phyloP scores from a whole-genome alignment of 805 yeast genomes.

The Wickerhamiella domercqiae region DNA sequence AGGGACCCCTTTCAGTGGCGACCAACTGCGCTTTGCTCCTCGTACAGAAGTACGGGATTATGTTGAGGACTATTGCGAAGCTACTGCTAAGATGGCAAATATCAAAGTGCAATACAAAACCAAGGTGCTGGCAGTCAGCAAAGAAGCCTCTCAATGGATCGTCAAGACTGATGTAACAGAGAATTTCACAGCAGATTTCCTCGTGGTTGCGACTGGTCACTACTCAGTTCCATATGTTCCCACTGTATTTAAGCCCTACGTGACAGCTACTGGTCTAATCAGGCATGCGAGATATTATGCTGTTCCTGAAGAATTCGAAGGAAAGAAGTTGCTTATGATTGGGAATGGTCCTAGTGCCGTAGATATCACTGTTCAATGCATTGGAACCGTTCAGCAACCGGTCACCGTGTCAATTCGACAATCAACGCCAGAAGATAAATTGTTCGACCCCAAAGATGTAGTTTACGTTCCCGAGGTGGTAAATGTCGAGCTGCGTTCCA shows the following conservation, averaged over 20 bases:
- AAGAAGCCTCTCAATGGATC: constrained; percentile 30
- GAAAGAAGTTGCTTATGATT: constrained; percentile 40
- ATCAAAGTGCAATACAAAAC: constrained; percentile 30
- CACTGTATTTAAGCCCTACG: constrained; percentile 32
- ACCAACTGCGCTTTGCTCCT: constrained; percentile 38
- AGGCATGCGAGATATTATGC: constrained; percentile 51
- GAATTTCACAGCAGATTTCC: constrained; percentile 34
- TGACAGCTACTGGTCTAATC: constrained; percentile 33
- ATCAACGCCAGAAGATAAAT: constrained; percentile 25
- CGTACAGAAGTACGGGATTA: constrained; percentile 48
- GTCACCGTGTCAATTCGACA: constrained; percentile 37
- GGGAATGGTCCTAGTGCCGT: constrained; percentile 70
- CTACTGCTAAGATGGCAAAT: constrained; percentile 21
- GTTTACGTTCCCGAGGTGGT: constrained; percentile 23
- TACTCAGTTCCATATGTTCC: constrained; percentile 49
- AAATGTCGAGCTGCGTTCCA: constrained; percentile 26
- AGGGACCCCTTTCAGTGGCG: constrained; percentile 33
- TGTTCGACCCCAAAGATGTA: constrained; percentile 26
- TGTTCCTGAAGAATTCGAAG: constrained; percentile 30
- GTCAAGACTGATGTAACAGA: constrained; percentile 24
- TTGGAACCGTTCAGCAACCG: constrained; percentile 26
- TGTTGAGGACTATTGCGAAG: constrained; percentile 35
- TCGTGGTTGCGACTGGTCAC: constrained; percentile 47
- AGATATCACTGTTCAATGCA: constrained; percentile 52
- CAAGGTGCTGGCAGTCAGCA: constrained; percentile 31